These are phyloP conservation scores for Paracoccidioides brasiliensis DNA, from an alignment of 2,329 filamentous ascomycete species.

Conservation along the genomic window DNA sequence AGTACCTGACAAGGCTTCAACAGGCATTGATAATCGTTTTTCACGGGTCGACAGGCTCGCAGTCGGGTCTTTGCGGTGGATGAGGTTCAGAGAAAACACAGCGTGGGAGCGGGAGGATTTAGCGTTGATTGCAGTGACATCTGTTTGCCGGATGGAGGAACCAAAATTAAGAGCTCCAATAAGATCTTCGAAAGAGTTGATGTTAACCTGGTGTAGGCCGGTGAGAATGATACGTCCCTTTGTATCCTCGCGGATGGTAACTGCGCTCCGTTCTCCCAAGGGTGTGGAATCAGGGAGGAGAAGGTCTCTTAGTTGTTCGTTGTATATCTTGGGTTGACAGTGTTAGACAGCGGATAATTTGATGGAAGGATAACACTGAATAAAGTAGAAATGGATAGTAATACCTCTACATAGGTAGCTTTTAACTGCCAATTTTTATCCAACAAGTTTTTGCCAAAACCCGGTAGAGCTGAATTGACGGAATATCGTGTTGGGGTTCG, in stretches of 20 bases:
- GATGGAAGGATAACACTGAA: background rate
- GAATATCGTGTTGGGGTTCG: conserved; percentile 71
- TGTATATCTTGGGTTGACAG: conserved; percentile 60
- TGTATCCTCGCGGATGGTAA: conserved; percentile 87
- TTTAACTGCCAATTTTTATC: conserved; percentile 84
- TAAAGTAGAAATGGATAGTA: background rate
- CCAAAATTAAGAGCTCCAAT: conserved; percentile 83
- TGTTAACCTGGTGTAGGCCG: conserved; percentile 72
- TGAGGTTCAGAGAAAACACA: conserved; percentile 86
- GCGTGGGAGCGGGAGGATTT: conserved; percentile 96
- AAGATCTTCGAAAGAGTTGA: conserved; percentile 85
- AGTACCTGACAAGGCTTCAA: conserved; percentile 61
- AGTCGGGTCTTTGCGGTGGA: conserved; percentile 57
- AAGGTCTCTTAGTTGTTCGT: conserved; percentile 86
- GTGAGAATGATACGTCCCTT: conserved; percentile 92
- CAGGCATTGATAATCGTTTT: conserved; percentile 74
- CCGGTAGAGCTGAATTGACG: conserved; percentile 37
- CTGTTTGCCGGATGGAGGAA: conserved; percentile 87
- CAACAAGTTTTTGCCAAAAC: conserved; percentile 28
- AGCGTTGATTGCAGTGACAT: conserved; percentile 92
- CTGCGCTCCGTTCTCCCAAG: conserved; percentile 55
- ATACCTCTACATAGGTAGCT: conserved; percentile 72
- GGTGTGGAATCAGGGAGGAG: conserved; percentile 64
- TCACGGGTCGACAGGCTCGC: conserved; percentile 45
- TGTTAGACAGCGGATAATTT: conserved; percentile 4